A percentile compares a stretch with the other conserved stretches of the same genome.
These are phyloP conservation scores for Fusarium irregulare DNA, from an alignment of 2,329 filamentous ascomycete species.

Conservation along the genomic window DNA sequence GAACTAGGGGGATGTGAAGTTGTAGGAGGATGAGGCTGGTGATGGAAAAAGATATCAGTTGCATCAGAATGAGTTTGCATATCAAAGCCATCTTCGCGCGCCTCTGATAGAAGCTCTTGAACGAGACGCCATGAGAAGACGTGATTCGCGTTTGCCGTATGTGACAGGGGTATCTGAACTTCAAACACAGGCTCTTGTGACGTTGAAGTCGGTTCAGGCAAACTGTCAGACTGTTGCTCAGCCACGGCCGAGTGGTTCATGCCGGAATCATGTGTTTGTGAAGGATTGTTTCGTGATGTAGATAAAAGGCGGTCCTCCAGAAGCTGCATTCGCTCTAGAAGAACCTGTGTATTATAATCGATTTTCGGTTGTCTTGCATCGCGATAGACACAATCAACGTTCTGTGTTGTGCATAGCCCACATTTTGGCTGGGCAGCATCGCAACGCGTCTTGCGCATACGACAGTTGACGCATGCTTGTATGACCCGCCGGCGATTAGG, in stretches of 20 bases:
- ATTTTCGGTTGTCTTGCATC: conserved; percentile 46
- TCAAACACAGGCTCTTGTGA: not conserved
- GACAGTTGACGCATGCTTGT: conserved; percentile 48
- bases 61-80: not conserved
- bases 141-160: conserved; percentile 35
- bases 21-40: no score
- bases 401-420: conserved; percentile 43
- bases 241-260: no score
- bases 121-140: conserved; percentile 26
- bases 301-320: conserved; percentile 45
- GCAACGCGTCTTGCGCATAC: conserved; percentile 48
- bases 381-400: conserved; percentile 48
- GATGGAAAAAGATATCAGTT: conserved; percentile 28
- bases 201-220: not conserved
- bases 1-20: not conserved
- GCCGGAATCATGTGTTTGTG: no score
- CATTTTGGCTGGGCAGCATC: conserved; percentile 47
- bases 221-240: not conserved
- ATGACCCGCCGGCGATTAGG: conserved; percentile 19
- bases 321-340: conserved; percentile 48
- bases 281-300: accelerated
- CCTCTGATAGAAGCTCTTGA: not conserved
- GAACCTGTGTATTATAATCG: conserved; percentile 45
- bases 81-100: accelerated
- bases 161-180: conserved; percentile 21